Evolutionary conservation across 768 basidiomycete species (phyloP).

Genomic region (Russula compacta): DNA sequence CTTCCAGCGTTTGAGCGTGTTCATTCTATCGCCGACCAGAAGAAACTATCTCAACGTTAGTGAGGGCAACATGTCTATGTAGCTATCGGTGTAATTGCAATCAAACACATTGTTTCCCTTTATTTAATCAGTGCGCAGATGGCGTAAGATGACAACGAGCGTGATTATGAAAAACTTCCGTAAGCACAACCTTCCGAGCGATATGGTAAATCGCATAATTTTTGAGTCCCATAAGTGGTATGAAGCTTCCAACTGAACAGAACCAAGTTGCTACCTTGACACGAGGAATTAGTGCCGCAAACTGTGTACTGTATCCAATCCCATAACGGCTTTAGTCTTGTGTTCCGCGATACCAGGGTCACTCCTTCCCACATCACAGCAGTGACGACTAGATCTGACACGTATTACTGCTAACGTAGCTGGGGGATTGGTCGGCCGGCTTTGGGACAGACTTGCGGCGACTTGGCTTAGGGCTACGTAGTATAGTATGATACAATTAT

Average conservation of each 20-base stretch:
- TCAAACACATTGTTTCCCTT: neutral
- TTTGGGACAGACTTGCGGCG: neutral
- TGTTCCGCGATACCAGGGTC: neutral
- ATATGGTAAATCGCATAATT: neutral
- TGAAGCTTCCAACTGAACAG: neutral
- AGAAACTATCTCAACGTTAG: slow-evolving; percentile 13
- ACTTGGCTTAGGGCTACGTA: neutral
- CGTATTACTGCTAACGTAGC: neutral
- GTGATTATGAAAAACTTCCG: neutral
- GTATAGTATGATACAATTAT: neutral
- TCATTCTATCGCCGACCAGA: slow-evolving; percentile 11
- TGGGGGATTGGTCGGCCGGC: neutral
- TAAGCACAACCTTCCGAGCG: neutral
- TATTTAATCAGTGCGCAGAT: neutral
- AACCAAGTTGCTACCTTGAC: neutral
- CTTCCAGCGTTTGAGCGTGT: slow-evolving; percentile 12
- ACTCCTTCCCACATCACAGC: too few species aligned
- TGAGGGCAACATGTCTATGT: neutral
- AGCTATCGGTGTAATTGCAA: neutral
- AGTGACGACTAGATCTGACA: neutral
- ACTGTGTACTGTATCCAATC: neutral
- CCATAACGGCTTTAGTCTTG: neutral
- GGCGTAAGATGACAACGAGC: neutral
- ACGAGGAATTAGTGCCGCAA: neutral
- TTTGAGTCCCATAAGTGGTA: neutral